Evolutionary conservation across 257 asterid genomes (phyloP).

Genomic region (Echium plantagineum): DNA sequence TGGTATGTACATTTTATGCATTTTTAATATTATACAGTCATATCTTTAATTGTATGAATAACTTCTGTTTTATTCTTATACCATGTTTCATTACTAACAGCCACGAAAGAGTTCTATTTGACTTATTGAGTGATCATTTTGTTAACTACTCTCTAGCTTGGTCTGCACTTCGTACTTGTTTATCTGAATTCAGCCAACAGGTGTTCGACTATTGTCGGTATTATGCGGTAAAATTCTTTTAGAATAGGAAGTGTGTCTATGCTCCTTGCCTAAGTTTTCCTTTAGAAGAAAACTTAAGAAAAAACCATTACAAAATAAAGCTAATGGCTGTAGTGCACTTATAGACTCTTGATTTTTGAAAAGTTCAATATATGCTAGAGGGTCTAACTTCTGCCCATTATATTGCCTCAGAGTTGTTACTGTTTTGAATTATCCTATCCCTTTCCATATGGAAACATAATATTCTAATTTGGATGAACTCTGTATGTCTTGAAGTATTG

Average conservation of each 20-base stretch:
- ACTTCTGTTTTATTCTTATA: no score
- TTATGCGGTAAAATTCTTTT: no score
- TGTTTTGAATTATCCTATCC: neutral
- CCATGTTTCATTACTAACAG: neutral
- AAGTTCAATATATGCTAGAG: neutral
- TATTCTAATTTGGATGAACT: neutral
- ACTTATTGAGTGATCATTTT: neutral
- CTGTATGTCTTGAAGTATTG: neutral
- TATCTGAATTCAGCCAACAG: neutral
- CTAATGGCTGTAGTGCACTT: neutral
- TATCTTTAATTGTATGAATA: neutral
- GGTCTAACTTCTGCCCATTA: neutral
- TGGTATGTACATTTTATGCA: slow-evolving; percentile 40
- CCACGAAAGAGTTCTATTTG: neutral
- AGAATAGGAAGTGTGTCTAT: neutral
- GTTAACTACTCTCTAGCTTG: neutral
- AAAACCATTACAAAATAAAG: neutral
- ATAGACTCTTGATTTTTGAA: neutral
- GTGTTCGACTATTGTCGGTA: neutral
- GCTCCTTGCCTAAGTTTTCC: neutral
- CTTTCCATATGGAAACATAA: neutral
- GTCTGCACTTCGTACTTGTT: neutral
- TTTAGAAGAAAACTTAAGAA: no score
- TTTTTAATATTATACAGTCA: neutral
- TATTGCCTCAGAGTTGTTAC: no score